phyloP scores from a whole-genome alignment of 2,329 filamentous ascomycete species.

The Pleoardoris graminearum region DNA sequence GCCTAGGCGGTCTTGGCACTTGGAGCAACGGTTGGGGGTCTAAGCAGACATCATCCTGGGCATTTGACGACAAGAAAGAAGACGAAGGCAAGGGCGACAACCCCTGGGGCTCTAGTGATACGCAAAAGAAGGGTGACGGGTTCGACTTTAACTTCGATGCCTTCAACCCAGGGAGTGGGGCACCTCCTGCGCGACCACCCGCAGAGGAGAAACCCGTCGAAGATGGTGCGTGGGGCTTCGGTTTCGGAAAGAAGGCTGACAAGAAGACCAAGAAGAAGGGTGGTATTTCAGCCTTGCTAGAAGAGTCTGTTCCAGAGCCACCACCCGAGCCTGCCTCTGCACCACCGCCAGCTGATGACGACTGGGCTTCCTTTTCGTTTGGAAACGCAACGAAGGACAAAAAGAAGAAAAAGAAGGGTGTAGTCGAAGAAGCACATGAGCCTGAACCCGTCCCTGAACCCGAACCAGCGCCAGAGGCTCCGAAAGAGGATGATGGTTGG shows the following conservation, averaged over 20 bases:
- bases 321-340: slow-evolving; percentile 20
- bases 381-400: slow-evolving; percentile 33
- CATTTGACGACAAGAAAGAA: slow-evolving; percentile 37
- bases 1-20: slow-evolving; percentile 28
- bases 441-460: slow-evolving; percentile 30
- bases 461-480: slow-evolving; percentile 35
- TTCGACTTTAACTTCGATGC: slow-evolving; percentile 45
- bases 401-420: slow-evolving; percentile 42
- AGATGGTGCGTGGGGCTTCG: slow-evolving; percentile 39
- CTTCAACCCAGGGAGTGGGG: slow-evolving; percentile 22
- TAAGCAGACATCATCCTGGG: slow-evolving; percentile 27
- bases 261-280: slow-evolving; percentile 48
- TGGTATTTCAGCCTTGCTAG: slow-evolving; percentile 26
- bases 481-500: slow-evolving; percentile 32
- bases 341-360: slow-evolving; percentile 27
- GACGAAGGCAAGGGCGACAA: slow-evolving; percentile 32
- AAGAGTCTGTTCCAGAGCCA: slow-evolving; percentile 30
- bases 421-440: slow-evolving; percentile 22
- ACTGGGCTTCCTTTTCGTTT: slow-evolving; percentile 34
- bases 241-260: slow-evolving; percentile 43
- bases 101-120: slow-evolving; percentile 37
- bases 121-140: slow-evolving; percentile 44
- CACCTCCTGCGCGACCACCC: slow-evolving; percentile 11
- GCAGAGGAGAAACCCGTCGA: slow-evolving; percentile 30
- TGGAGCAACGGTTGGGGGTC: slow-evolving; percentile 36